phyloP scores from a whole-genome alignment of 1,284 basidiomycete genomes.

The Moesziomyces sp. region DNA sequence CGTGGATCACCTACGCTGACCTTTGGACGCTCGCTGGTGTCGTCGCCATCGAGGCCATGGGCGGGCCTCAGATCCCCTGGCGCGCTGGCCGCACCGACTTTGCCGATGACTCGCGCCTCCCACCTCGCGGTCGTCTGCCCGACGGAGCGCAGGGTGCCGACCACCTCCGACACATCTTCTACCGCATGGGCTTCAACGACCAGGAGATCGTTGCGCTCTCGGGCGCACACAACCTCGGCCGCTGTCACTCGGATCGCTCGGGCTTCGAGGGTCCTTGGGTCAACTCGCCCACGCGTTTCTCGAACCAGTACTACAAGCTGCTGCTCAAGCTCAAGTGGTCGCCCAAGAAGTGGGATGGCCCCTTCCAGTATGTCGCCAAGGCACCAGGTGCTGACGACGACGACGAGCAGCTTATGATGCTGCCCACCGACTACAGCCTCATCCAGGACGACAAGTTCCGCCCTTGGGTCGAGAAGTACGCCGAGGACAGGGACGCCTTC shows the following conservation, averaged over 20 bases:
- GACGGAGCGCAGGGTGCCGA: constrained; percentile 71
- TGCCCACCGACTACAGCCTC: constrained; percentile 69
- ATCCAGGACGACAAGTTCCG: constrained; percentile 64
- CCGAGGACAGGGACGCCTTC: constrained; percentile 72
- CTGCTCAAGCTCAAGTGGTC: constrained; percentile 71
- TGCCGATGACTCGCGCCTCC: constrained; percentile 65
- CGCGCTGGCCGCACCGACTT: constrained; percentile 71
- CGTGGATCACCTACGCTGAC: constrained; percentile 72
- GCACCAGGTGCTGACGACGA: constrained; percentile 65
- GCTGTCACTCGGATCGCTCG: constrained; percentile 63
- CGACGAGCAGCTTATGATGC: constrained; percentile 72
- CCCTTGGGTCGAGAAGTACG: constrained; percentile 69
- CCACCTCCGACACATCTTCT: constrained; percentile 71
- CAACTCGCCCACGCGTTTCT: constrained; percentile 63
- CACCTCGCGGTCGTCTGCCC: constrained; percentile 70
- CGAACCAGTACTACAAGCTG: constrained; percentile 67
- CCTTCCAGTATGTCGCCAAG: constrained; percentile 65
- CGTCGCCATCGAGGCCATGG: constrained; percentile 71
- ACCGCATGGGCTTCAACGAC: constrained; percentile 72
- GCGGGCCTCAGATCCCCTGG: constrained; percentile 70
- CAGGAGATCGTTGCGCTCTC: constrained; percentile 73
- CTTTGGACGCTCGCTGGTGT: constrained; percentile 70
- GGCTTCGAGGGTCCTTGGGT: constrained; percentile 68
- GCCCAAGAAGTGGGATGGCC: constrained; percentile 71
- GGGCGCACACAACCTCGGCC: constrained; percentile 72